A percentile compares a stretch with the other conserved stretches of the same genome.
phyloP scores from a whole-genome alignment of 371 early-diverging fungal genomes.

The Lichtheimia hyalospora region DNA sequence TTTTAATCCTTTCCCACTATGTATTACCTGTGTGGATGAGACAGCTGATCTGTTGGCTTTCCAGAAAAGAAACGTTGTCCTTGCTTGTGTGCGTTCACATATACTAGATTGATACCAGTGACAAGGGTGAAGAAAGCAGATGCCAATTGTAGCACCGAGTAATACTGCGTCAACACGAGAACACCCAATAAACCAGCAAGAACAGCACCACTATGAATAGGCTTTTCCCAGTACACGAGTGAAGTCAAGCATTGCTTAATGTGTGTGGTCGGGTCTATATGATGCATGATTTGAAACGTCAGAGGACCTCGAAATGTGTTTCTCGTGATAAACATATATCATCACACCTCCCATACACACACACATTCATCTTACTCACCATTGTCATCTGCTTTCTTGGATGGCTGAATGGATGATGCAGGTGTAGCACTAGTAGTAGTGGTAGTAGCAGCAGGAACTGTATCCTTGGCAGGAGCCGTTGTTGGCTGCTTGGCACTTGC shows the following conservation, averaged over 20 bases:
- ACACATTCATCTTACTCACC: too few species aligned
- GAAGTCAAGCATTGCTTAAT: conserved; percentile 45
- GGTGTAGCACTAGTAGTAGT: too few species aligned
- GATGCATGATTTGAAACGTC: too few species aligned
- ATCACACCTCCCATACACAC: too few species aligned
- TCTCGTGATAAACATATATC: too few species aligned
- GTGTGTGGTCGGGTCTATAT: conserved; percentile 25
- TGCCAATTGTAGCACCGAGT: conserved; percentile 53
- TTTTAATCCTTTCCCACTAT: too few species aligned
- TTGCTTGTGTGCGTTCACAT: conserved; percentile 50
- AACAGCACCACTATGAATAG: conserved; percentile 42
- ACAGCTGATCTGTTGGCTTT: background rate
- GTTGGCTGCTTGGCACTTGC: too few species aligned
- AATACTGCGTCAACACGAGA: conserved; percentile 51
- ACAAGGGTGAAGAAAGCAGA: conserved; percentile 52
- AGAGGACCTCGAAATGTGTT: too few species aligned
- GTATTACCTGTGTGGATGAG: conserved; percentile 1
- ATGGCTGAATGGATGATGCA: too few species aligned
- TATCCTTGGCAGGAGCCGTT: too few species aligned
- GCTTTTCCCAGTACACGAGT: conserved; percentile 59
- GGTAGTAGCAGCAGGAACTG: too few species aligned
- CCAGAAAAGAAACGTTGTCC: conserved; percentile 8
- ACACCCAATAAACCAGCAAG: conserved; percentile 33
- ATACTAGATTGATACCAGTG: conserved; percentile 53
- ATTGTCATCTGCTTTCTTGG: too few species aligned